Base-by-base conservation (phyloP, 2,329 filamentous ascomycete genomes). In the Aspergillus sp. region DNA sequence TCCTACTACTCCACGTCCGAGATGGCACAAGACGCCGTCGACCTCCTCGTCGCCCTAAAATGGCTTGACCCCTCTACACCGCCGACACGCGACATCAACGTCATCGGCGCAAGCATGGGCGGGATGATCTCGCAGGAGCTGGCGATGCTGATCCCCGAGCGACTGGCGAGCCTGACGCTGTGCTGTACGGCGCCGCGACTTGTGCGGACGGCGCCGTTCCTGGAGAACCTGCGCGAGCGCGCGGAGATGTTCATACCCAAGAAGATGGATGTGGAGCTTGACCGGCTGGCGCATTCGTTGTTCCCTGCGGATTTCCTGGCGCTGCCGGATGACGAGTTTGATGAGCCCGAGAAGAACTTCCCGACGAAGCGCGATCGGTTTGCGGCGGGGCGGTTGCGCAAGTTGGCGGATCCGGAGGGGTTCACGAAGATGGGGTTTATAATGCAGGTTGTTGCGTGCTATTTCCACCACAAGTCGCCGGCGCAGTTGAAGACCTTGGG, bases 51-150 rank as follows among this genome's bases (percentile, higher is more conserved):
- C 63, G 83, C 90, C 66, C 71, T 95, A 9, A 86, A 85, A 61
- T 96, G 90, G 90, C 86, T 73, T 44, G 70, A 74, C 21, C 63
- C 70, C 25, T 44, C 68, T 46, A 59, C 64, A 12, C 57, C 68
- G 17, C 47, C 69, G 58, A 48, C 79, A 66, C 76, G 81, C 78
- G 71, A 84, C 52, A 64, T 88, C 14, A 87, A 96, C 76, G 72
- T 96, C 52, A 80, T 90, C 35, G 92, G 91, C 56, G 86, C 93
- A 63, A 91, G 88, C 58, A 90, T 96, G 83, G 91, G 91, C 62
- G 91, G 92, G 68, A 96, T 96, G 92, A 93, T 96, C 66, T 86
- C 90, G 2, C 92, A 96, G 74, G 92, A 96, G 76, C 69, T 96
- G 4, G 83, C 55, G 6, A 66, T 70, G 57, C 61, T 72, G 4